Percentiles rank a stretch among this genome's conserved stretches.
Evolutionary conservation across 2,329 filamentous ascomycete genomes (phyloP).

Genomic region (Aulographum hederae): DNA sequence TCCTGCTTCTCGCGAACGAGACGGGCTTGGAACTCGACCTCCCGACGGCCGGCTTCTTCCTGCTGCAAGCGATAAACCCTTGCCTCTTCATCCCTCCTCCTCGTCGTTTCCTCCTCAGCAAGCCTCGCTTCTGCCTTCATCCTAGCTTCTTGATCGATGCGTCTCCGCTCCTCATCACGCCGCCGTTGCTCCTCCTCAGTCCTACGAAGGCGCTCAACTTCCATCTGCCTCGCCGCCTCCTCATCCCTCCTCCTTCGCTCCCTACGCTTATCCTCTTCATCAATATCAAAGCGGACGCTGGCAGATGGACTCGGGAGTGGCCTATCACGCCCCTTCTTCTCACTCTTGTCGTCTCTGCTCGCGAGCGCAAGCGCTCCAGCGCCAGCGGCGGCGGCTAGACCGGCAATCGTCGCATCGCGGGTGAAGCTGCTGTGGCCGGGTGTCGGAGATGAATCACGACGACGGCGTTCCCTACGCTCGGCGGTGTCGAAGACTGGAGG

Average conservation of each 20-base stretch:
- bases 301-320: constrained; percentile 15
- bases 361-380: constrained; percentile 6
- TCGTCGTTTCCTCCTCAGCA: no score
- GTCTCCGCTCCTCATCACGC: constrained; percentile 6
- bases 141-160: constrained; percentile 9
- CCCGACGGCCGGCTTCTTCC: constrained; percentile 5
- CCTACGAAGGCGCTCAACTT: constrained; percentile 9
- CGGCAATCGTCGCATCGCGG: constrained; percentile 24
- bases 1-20: constrained; percentile 1
- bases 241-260: constrained; percentile 13
- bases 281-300: constrained; percentile 36
- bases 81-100: constrained; percentile 1
- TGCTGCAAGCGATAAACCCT: constrained; percentile 6
- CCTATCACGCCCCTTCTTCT: neutral
- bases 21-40: constrained; percentile 5
- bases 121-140: neutral
- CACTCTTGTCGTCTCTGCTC: neutral
- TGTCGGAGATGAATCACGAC: constrained; percentile 27
- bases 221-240: constrained; percentile 9
- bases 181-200: constrained; percentile 6
- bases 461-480: neutral
- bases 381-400: constrained; percentile 23
- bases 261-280: constrained; percentile 24
- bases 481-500: constrained; percentile 20
- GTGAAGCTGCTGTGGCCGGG: constrained; percentile 15